Base-by-base conservation (phyloP, 768 basidiomycete species). In the Auricularia auricula-judae region DNA sequence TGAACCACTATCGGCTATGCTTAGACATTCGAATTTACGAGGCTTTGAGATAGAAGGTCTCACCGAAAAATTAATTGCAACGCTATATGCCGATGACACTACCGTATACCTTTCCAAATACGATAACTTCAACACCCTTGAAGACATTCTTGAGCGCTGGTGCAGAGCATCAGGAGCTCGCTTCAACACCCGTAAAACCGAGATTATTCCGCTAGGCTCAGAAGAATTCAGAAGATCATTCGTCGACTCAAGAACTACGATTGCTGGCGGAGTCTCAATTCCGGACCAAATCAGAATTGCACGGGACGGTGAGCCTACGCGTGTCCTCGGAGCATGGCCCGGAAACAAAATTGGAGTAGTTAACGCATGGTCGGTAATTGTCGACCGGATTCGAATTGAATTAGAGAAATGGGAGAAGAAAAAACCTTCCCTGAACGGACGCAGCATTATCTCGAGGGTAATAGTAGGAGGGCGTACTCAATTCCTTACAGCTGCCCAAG, bases 41-140 rank as follows among this genome's bases (percentile, higher is more conserved):
- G 73, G 72, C 0, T 67, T 70, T 14, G 47, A 36, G 3, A 66
- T 75, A 0, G 34, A 70, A 4, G 62, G 34, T 2, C 33, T 73
- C 0, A 63, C 68, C 0, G 35, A 18, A 54, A 69, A 66, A 21
- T 58, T 78, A 0, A 72, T 77, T 0, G 68, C 69, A 2, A 72
- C 69, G 0, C 74, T 80, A 0, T 81, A 79, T 66, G 77, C 79
- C 0, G 77, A 81, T 65, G 78, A 80, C 66, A 79, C 78, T 10
- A 74, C 74, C 1, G 72, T 73, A 0, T 77, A 70, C 66, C 74
- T 81, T 0, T 67, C 67, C 2, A 67, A 71, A 51, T 7, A 64
- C 0, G 78, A 81, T 61, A 60, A 67, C 3, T 73, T 73, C 12
- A 47, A 62, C 0, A 65, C 64, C 1, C 72, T 82, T 0, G 39